Evolutionary conservation across 805 yeast genomes (phyloP).

Genomic region (Wickerhamiella bombiphila): DNA sequence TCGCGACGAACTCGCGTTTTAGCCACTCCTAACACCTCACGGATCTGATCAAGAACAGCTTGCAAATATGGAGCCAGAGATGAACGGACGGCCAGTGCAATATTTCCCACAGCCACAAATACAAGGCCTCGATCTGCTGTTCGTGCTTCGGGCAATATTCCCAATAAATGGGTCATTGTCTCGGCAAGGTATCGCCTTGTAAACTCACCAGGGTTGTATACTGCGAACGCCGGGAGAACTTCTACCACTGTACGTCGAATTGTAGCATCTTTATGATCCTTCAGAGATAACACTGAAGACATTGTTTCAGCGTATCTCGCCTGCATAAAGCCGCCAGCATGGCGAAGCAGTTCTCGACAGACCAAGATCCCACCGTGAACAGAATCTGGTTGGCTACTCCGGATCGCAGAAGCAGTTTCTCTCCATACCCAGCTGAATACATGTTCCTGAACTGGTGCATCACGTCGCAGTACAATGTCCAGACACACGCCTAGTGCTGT

Average conservation of each 20-base stretch:
- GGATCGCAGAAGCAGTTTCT: slow-evolving; percentile 50
- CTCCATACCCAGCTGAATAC: slow-evolving; percentile 64
- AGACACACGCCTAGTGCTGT: slow-evolving; percentile 63
- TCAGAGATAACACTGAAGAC: slow-evolving; percentile 55
- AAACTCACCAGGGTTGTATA: slow-evolving; percentile 59
- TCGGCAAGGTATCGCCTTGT: slow-evolving; percentile 69
- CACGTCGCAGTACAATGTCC: slow-evolving; percentile 66
- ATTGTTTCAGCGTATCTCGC: slow-evolving; percentile 63
- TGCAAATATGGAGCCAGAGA: slow-evolving; percentile 79
- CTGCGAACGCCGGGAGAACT: slow-evolving; percentile 70
- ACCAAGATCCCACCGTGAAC: slow-evolving; percentile 82
- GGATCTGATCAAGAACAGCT: slow-evolving; percentile 66
- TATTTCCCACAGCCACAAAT: slow-evolving; percentile 68
- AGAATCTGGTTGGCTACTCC: slow-evolving; percentile 36
- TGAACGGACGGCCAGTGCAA: slow-evolving; percentile 61
- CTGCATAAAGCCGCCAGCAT: slow-evolving; percentile 58
- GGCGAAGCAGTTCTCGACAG: slow-evolving; percentile 58
- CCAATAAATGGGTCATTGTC: slow-evolving; percentile 59
- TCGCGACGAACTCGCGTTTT: slow-evolving; percentile 49
- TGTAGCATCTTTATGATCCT: slow-evolving; percentile 60
- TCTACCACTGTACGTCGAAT: slow-evolving; percentile 75
- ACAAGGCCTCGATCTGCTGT: slow-evolving; percentile 65
- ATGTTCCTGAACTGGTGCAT: slow-evolving; percentile 47
- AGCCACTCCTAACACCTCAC: slow-evolving; percentile 54
- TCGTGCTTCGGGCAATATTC: slow-evolving; percentile 49